A percentile compares a stretch with the other conserved stretches of the same genome.
Evolutionary conservation across 306 rosid species (phyloP).

Genomic region (Citrullus mucosospermus): DNA sequence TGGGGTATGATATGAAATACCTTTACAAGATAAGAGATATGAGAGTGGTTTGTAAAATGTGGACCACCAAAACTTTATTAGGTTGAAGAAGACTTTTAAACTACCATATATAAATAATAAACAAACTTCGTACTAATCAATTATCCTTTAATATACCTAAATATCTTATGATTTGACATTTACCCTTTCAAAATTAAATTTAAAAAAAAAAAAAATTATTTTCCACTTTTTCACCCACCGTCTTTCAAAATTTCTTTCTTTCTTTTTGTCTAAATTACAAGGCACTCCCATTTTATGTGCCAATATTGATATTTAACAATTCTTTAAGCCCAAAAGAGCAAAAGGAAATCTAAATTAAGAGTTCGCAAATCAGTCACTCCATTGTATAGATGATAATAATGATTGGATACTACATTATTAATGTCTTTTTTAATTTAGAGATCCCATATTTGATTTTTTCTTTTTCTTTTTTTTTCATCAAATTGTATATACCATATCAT

Average conservation of each 20-base stretch:
- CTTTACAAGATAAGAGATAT: neutral
- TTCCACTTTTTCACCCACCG: neutral
- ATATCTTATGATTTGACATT: constrained; percentile 6
- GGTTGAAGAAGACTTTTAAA: constrained; percentile 5
- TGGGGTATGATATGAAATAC: neutral
- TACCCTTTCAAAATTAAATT: neutral
- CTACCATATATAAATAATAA: neutral
- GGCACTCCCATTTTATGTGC: neutral
- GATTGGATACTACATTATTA: neutral
- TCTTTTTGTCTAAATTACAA: too few relatives aligned
- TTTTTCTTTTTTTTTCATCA: too few relatives aligned
- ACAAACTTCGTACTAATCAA: neutral
- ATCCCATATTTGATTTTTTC: neutral
- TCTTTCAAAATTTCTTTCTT: neutral
- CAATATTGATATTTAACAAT: neutral
- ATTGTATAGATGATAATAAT: neutral
- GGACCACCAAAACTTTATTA: constrained; percentile 8
- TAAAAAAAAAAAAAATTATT: neutral
- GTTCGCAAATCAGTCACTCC: neutral
- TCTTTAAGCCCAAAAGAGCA: neutral
- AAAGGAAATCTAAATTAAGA: neutral
- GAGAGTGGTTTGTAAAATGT: neutral
- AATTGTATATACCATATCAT: too few relatives aligned
- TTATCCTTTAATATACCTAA: neutral
- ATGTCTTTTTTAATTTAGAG: neutral